These are phyloP conservation scores for Russula compacta DNA, from an alignment of 768 basidiomycete species.

Conservation along the genomic window DNA sequence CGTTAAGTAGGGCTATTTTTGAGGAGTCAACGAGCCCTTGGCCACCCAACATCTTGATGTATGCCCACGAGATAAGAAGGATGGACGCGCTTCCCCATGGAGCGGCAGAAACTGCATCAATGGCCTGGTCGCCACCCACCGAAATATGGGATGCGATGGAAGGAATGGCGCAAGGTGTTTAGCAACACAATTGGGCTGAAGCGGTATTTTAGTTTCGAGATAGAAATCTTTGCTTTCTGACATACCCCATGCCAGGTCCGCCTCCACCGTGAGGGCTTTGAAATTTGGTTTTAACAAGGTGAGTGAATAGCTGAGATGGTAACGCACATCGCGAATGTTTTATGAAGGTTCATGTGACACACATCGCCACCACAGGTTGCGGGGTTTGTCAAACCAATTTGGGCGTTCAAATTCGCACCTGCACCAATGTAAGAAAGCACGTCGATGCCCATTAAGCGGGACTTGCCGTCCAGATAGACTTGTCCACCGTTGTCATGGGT, in stretches of 20 bases:
- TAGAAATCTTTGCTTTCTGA: neutral
- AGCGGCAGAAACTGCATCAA: constrained; percentile 83
- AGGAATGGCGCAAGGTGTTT: constrained; percentile 93
- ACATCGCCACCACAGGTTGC: constrained; percentile 96
- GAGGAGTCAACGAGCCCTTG: constrained; percentile 79
- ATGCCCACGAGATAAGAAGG: constrained; percentile 95
- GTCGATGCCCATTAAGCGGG: neutral
- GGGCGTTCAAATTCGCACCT: constrained; percentile 91
- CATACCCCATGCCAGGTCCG: constrained; percentile 89
- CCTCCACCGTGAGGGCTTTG: constrained; percentile 91
- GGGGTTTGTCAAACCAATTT: constrained; percentile 87
- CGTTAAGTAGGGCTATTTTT: constrained; percentile 82
- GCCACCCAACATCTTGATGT: constrained; percentile 99
- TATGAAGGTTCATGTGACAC: constrained; percentile 96
- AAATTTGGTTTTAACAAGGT: neutral
- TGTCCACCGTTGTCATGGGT: constrained; percentile 94
- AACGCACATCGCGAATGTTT: constrained; percentile 88
- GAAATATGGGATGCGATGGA: constrained; percentile 74
- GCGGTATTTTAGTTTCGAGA: constrained; percentile 1
- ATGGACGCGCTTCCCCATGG: constrained; percentile 95
- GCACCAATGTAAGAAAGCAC: neutral
- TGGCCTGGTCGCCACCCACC: constrained; percentile 59
- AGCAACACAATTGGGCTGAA: constrained; percentile 85
- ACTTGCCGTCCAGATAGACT: constrained; percentile 85
- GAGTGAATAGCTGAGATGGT: neutral